Conservation (phyloP, 225 moss, liverwort and hornwort genomes). For the Neckera pumila region DNA sequence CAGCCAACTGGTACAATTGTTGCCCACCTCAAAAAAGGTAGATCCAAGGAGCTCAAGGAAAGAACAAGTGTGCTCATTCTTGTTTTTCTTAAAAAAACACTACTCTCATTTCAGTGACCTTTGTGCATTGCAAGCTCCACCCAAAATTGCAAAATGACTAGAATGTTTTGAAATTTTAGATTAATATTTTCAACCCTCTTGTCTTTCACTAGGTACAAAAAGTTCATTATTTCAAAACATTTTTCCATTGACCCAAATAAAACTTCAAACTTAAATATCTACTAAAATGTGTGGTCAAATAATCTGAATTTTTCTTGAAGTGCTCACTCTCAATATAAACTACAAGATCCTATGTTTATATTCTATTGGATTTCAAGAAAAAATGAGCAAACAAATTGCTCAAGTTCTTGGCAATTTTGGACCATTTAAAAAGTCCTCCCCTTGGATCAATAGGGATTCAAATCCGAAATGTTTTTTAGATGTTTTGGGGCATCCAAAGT, state of each 20-base stretch:
- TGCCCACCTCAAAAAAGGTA: no score
- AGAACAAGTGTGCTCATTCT: background rate
- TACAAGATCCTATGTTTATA: background rate
- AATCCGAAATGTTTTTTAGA: background rate
- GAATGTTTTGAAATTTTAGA: background rate
- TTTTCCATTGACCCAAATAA: background rate
- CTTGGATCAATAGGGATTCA: fast-evolving
- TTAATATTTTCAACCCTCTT: background rate
- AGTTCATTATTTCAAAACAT: background rate
- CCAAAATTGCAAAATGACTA: background rate
- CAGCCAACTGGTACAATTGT: background rate
- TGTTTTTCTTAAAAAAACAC: background rate
- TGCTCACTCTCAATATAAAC: background rate
- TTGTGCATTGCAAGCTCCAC: background rate
- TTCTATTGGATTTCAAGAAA: background rate
- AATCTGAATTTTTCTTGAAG: background rate
- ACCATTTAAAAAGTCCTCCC: background rate
- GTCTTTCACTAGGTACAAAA: background rate
- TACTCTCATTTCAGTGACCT: background rate
- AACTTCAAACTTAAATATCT: background rate
- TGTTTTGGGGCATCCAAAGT: background rate
- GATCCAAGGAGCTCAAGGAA: background rate
- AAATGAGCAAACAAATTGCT: background rate
- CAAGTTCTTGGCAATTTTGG: background rate
- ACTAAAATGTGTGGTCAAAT: background rate